Base-by-base conservation (phyloP, 164 flowering plant genomes). In the Vitis riparia region DNA sequence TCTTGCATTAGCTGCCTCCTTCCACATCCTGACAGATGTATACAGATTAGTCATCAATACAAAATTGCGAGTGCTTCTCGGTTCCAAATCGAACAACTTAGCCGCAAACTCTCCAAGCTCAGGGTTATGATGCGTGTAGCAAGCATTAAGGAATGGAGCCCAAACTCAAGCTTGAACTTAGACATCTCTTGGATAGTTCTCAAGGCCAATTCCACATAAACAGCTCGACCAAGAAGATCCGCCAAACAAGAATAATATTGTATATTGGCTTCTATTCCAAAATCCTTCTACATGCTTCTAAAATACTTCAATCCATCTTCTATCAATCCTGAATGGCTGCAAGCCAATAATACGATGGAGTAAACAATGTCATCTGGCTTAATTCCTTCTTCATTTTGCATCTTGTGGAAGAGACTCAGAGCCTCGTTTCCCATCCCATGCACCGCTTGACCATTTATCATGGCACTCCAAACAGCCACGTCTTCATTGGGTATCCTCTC, bases 381-480 rank as follows among this genome's bases (percentile, higher is more conserved):
- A 16, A 75, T 62, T 19, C 66, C 75, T 59, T 70, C 77, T 55
- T 67, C 63, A 51, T 10, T 68, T 63, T 68, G 77, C 83, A 82
- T 77, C 62, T 66, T 51, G n/a, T 50, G 49, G 58, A 79, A 82
- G 37, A 82, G 83, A 64, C 8, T 44, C 8, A 82, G 70, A 66
- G 85, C 83, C 61, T 82, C 74, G 66, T 68, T 63, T n/a, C 79
- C 83, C 76, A 73, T 75, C 23, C 83, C 85, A 60, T 82, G 74
- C 49, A 77, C 64, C 1, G 79, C 81, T 57, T 73, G 79, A 51
- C 78, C 79, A 57, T 75, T 75, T 66, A 82, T 77, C 85, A 82
- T 82, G 51, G 85, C 71, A 74, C 83, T 77, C 85, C 85, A 82
- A 50, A 73, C 73, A 23, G 81, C 81, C 47, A 82, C 55, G 70